Evolutionary conservation across 225 moss, liverwort and hornwort genomes (phyloP).

Genomic region (Polytrichum commune): DNA sequence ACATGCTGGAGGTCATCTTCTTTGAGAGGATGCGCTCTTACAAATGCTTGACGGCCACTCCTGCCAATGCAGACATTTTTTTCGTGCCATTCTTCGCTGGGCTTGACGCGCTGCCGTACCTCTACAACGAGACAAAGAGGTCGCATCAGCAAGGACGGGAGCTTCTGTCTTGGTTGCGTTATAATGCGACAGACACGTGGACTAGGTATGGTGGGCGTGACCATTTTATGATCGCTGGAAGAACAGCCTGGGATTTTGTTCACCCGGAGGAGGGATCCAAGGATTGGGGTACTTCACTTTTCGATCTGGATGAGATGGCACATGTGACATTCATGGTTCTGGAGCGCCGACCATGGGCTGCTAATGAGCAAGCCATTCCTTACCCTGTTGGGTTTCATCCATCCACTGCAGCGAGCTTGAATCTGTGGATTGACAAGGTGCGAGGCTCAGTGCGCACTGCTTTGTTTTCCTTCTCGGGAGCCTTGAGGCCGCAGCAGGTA

Average conservation of each 20-base stretch:
- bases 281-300: slow-evolving; percentile 66
- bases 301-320: slow-evolving; percentile 30
- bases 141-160: slow-evolving; percentile 47
- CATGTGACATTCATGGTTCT: slow-evolving; percentile 67
- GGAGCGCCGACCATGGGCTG: slow-evolving; percentile 46
- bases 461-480: slow-evolving; percentile 75
- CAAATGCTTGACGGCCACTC: slow-evolving; percentile 40
- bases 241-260: slow-evolving; percentile 84
- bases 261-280: slow-evolving; percentile 4
- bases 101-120: slow-evolving; percentile 52
- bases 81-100: slow-evolving; percentile 67
- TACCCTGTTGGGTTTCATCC: slow-evolving; percentile 86
- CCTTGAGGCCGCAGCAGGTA: slow-evolving; percentile 49
- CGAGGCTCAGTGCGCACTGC: slow-evolving; percentile 41
- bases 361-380: slow-evolving; percentile 68
- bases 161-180: slow-evolving; percentile 57
- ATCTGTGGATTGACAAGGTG: slow-evolving; percentile 58
- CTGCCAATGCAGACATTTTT: slow-evolving; percentile 48
- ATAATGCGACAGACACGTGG: slow-evolving; percentile 58
- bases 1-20: slow-evolving; percentile 73
- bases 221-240: slow-evolving; percentile 71
- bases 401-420: slow-evolving; percentile 38
- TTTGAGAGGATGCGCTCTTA: slow-evolving; percentile 52
- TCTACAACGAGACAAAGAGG: slow-evolving; percentile 29
- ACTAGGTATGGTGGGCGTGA: slow-evolving; percentile 51